phyloP scores from a whole-genome alignment of 1,284 basidiomycete species.

The Cryptococcus deneoformans region DNA sequence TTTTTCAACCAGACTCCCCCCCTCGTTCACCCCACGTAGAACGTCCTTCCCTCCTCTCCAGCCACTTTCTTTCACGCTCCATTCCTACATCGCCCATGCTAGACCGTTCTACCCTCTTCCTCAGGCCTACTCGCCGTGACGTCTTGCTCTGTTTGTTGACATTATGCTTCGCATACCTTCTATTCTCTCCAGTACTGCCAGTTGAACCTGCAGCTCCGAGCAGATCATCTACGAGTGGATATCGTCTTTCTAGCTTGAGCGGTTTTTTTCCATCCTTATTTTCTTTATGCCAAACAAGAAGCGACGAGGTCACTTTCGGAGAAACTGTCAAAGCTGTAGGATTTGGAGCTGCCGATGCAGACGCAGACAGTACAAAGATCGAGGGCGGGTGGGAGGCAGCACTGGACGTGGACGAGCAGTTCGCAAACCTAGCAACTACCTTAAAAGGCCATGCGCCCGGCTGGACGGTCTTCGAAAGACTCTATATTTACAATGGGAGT shows the following conservation, averaged over 20 bases:
- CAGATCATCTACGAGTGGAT: background rate
- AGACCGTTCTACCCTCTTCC: background rate
- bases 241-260: background rate
- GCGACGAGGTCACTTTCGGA: conserved; percentile 15
- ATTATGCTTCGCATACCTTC: conserved; percentile 38
- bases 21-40: conserved; percentile 29
- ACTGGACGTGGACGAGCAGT: conserved; percentile 28
- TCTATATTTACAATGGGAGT: conserved; percentile 72
- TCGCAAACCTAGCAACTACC: conserved; percentile 22
- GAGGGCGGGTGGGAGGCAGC: conserved; percentile 24
- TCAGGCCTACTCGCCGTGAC: conserved; percentile 43
- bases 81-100: background rate
- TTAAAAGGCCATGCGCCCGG: conserved; percentile 42
- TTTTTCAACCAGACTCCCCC: conserved; percentile 11
- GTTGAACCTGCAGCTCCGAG: background rate
- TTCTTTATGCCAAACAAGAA: background rate
- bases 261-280: background rate
- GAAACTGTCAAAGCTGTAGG: conserved; percentile 23
- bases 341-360: conserved; percentile 8
- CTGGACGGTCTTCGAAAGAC: conserved; percentile 46
- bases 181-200: conserved; percentile 20
- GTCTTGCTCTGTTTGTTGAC: conserved; percentile 40
- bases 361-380: background rate
- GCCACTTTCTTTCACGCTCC: conserved; percentile 6
- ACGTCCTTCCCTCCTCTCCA: conserved; percentile 11